Evolutionary conservation across 495 filamentous ascomycete genomes (phyloP).

Genomic region (Tuber indicum): DNA sequence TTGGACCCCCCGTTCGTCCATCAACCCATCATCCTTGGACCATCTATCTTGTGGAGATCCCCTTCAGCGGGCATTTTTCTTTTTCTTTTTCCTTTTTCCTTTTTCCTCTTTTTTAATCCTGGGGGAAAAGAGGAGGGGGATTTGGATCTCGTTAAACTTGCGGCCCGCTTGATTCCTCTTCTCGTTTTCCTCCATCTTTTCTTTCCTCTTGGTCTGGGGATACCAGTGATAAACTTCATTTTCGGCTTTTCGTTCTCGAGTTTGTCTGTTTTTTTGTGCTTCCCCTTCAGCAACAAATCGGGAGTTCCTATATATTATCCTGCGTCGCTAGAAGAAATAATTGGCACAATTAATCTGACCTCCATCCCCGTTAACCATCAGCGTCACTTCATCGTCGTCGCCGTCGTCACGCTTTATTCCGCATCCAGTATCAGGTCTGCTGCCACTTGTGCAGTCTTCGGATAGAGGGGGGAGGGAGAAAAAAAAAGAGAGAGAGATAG

Average conservation of each 20-base stretch:
- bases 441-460: slow-evolving; percentile 4
- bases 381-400: slow-evolving; percentile 2
- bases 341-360: not conserved
- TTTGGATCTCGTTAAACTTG: slow-evolving; percentile 1
- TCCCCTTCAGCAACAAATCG: not conserved
- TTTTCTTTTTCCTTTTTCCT: not conserved
- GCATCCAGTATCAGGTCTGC: slow-evolving; percentile 5
- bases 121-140: not conserved
- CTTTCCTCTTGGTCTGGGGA: not conserved
- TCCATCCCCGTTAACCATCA: not conserved
- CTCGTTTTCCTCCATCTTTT: not conserved
- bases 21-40: slow-evolving; percentile 4
- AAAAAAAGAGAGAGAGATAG: not conserved
- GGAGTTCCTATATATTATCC: not conserved
- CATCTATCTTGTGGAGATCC: slow-evolving; percentile 8
- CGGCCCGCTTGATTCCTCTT: not conserved
- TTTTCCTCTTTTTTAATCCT: not conserved
- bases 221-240: not conserved
- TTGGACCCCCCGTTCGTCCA: not conserved
- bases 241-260: not conserved
- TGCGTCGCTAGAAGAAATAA: slow-evolving; percentile 1
- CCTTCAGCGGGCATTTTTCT: not conserved
- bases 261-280: not conserved
- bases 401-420: slow-evolving; percentile 5
- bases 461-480: not conserved